phyloP scores from a whole-genome alignment of 2,329 filamentous ascomycete species.

The Ophiocordyceps camponoti-floridani region DNA sequence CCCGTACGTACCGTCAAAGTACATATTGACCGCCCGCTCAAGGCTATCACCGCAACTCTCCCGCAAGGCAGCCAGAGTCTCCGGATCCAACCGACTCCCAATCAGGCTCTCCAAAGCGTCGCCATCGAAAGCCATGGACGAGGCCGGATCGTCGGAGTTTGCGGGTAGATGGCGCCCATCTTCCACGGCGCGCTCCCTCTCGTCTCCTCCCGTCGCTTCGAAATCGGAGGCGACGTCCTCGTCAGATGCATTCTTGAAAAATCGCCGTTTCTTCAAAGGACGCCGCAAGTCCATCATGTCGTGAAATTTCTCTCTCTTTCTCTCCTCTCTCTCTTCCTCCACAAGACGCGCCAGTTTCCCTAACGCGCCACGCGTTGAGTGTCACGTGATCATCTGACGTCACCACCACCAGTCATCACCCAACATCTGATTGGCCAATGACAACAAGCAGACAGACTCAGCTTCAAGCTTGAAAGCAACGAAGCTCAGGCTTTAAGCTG shows the following conservation, averaged over 20 bases:
- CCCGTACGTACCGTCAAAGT: constrained; percentile 52
- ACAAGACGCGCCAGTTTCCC: constrained; percentile 19
- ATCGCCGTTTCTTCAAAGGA: constrained; percentile 25
- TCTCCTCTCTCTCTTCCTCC: no score
- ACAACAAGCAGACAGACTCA: no score
- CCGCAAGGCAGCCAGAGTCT: constrained; percentile 31
- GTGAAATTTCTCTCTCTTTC: no score
- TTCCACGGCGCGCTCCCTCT: constrained; percentile 2
- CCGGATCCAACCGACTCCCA: constrained; percentile 32
- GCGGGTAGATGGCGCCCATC: no score
- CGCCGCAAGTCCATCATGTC: constrained; percentile 29
- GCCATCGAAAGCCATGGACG: constrained; percentile 30
- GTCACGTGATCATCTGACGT: constrained; percentile 17
- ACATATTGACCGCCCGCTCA: constrained; percentile 50
- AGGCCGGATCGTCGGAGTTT: no score
- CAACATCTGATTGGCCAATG: constrained; percentile 5
- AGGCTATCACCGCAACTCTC: constrained; percentile 37
- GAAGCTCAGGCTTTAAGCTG: no score
- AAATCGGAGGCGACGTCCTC: constrained; percentile 11
- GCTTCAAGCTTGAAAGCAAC: no score
- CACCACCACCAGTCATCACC: background rate
- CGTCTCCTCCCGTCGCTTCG: background rate
- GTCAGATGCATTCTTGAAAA: constrained; percentile 21
- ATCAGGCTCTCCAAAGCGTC: constrained; percentile 41
- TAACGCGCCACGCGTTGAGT: constrained; percentile 18